A percentile compares a stretch with the other conserved stretches of the same genome.
phyloP scores from a whole-genome alignment of 768 basidiomycete species.

The Filobasidium floriforme region DNA sequence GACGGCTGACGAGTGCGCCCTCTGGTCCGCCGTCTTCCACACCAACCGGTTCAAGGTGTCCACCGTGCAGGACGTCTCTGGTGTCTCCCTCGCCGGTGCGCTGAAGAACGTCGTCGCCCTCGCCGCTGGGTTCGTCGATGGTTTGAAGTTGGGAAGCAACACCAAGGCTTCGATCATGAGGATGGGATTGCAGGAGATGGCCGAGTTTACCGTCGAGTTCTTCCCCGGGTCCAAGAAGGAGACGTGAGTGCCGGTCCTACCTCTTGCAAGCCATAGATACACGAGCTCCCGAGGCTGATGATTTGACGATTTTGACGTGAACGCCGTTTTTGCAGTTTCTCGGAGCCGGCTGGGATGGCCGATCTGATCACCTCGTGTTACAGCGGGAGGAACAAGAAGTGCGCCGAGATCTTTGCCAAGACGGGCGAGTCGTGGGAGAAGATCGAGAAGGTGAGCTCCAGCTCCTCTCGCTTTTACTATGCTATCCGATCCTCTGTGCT shows the following conservation, averaged over 20 bases:
- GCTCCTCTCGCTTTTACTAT: neutral
- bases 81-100: slow-evolving; percentile 49
- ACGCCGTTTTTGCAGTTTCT: slow-evolving; percentile 25
- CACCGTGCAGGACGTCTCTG: slow-evolving; percentile 48
- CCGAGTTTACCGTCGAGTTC: slow-evolving; percentile 47
- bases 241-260: slow-evolving; percentile 40
- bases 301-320: neutral
- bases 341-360: slow-evolving; percentile 47
- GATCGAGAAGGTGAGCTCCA: slow-evolving; percentile 42
- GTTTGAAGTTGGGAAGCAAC: slow-evolving; percentile 47
- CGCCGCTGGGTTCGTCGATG: slow-evolving; percentile 50
- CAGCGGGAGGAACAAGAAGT: slow-evolving; percentile 44
- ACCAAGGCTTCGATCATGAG: slow-evolving; percentile 50
- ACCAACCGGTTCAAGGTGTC: slow-evolving; percentile 47
- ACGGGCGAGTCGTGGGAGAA: slow-evolving; percentile 47
- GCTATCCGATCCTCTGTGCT: too few relatives aligned
- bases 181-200: slow-evolving; percentile 50
- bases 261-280: slow-evolving; percentile 36
- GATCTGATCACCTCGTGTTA: slow-evolving; percentile 49
- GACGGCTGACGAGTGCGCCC: slow-evolving; percentile 39
- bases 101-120: slow-evolving; percentile 51
- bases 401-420: slow-evolving; percentile 48
- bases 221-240: slow-evolving; percentile 45
- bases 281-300: too few relatives aligned
- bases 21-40: slow-evolving; percentile 48